Base-by-base conservation (phyloP, 2,329 filamentous ascomycete genomes). In the Leptographium procerum region DNA sequence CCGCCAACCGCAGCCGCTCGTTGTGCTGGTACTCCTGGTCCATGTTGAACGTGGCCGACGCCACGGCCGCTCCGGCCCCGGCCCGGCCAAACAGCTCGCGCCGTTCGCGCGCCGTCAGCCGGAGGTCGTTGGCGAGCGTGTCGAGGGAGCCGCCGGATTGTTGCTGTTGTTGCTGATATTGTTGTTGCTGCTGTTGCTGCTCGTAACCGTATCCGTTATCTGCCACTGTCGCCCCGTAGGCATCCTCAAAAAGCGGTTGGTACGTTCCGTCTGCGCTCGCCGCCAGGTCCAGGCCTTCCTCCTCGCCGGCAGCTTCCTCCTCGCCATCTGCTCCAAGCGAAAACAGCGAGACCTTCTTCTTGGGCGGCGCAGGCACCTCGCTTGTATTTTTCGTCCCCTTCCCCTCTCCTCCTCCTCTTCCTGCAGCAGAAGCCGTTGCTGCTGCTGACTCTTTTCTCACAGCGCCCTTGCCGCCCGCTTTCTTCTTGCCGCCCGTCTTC, bases 41-140 rank as follows among this genome's bases (percentile, higher is more conserved):
- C 63, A 90, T 91, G 73, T 95, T 89, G 79, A 96, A 96, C 66
- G 87, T 91, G 62, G 91, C 80, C 43, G 96, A 85, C n/a, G 82
- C 77, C 3, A 28, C 77, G n/a, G 81, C 75, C 9, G 70, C 66
- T 0, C 56, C 56, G 2, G 59, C 74, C 63, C 78, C 78, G 26
- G 71, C 70, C 6, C 91, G 87, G 1, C 92, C 92, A 68, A 97
- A 92, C 4, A 97, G 82, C 68, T 95, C 91, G 48, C 92, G 85
- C 47, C 86, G 81, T 63, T 89, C 86, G 0, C 88, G 79, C 6
- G 84, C 82, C 4, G 89, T 88, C 16, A 96, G 82, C 63, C 94
- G 88, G 45, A 96, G 80, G 61, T 89, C 85, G 58, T 85, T 75
- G 4, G 90, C 90, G 54, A 96, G 85, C 57, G 79, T 77, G 64